Percentiles rank a stretch among this genome's conserved stretches.
phyloP scores from a whole-genome alignment of 805 yeast genomes.

The Teunomyces pallodes region DNA sequence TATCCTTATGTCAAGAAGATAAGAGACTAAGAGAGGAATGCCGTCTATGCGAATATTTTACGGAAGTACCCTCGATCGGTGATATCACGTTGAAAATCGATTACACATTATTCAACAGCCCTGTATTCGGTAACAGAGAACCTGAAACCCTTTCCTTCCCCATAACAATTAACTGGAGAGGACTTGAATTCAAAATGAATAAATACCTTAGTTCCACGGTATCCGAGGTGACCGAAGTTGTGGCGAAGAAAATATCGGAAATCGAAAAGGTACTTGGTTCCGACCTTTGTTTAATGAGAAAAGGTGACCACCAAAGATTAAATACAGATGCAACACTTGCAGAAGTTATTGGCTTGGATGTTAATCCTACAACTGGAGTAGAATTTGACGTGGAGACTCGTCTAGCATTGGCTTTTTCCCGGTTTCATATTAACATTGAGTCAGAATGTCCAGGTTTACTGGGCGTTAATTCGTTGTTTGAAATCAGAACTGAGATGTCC shows the following conservation, averaged over 20 bases:
- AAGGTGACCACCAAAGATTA: background rate
- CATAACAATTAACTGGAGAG: slow-evolving; percentile 15
- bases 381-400: background rate
- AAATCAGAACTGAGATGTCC: slow-evolving; percentile 17
- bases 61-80: slow-evolving; percentile 6
- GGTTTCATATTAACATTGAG: slow-evolving; percentile 16
- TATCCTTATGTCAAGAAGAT: slow-evolving; percentile 13
- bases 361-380: slow-evolving; percentile 23
- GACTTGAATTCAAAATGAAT: slow-evolving; percentile 6
- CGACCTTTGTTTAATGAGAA: background rate
- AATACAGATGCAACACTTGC: slow-evolving; percentile 11
- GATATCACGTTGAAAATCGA: slow-evolving; percentile 20
- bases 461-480: slow-evolving; percentile 18
- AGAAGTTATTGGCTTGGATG: slow-evolving; percentile 21
- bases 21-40: slow-evolving; percentile 10
- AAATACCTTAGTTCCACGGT: slow-evolving; percentile 22
- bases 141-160: slow-evolving; percentile 26
- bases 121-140: slow-evolving; percentile 19
- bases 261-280: background rate
- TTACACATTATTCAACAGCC: slow-evolving; percentile 18
- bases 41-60: slow-evolving; percentile 12
- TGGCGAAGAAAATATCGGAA: slow-evolving; percentile 9
- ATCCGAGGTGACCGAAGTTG: slow-evolving; percentile 15
- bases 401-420: background rate
- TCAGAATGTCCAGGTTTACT: slow-evolving; percentile 16